These are phyloP conservation scores for Aspergillus cejpii DNA, from an alignment of 2,329 filamentous ascomycete genomes.

Conservation along the genomic window DNA sequence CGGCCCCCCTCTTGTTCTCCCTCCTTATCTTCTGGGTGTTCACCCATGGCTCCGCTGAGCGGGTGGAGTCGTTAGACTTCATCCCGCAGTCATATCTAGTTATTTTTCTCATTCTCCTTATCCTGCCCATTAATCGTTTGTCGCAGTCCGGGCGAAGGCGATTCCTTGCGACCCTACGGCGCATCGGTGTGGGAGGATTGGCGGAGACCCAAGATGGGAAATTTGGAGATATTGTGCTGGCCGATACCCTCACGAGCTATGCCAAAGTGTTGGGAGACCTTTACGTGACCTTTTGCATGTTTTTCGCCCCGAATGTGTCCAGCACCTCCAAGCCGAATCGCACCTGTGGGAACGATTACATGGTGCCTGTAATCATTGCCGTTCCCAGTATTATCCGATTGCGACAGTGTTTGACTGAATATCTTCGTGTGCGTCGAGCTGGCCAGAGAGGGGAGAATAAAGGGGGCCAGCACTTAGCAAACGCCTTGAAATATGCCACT, in stretches of 20 bases:
- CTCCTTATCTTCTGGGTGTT: constrained; percentile 77
- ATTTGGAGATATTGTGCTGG: constrained; percentile 87
- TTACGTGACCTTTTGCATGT: constrained; percentile 88
- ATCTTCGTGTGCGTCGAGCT: constrained; percentile 59
- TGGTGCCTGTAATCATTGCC: constrained; percentile 78
- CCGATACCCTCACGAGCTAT: constrained; percentile 91
- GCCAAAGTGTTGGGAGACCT: constrained; percentile 86
- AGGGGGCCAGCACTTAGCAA: constrained; percentile 83
- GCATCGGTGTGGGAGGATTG: constrained; percentile 76
- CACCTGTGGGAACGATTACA: constrained; percentile 66
- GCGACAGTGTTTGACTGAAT: constrained; percentile 88
- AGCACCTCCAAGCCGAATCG: constrained; percentile 77
- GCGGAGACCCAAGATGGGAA: constrained; percentile 83
- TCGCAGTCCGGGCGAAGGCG: constrained; percentile 66
- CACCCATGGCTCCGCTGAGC: constrained; percentile 61
- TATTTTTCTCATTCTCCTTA: constrained; percentile 62
- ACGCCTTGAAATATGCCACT: constrained; percentile 89
- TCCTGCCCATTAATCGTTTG: constrained; percentile 63
- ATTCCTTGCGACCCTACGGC: constrained; percentile 66
- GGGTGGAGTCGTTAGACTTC: constrained; percentile 73
- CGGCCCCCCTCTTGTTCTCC: constrained; percentile 62
- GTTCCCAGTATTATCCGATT: constrained; percentile 79
- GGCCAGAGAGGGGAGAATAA: constrained; percentile 51
- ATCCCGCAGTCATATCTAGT: constrained; percentile 79
- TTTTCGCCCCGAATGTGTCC: constrained; percentile 62